Evolutionary conservation across 768 basidiomycete genomes (phyloP).

Genomic region (Leccinum subtestaceum): DNA sequence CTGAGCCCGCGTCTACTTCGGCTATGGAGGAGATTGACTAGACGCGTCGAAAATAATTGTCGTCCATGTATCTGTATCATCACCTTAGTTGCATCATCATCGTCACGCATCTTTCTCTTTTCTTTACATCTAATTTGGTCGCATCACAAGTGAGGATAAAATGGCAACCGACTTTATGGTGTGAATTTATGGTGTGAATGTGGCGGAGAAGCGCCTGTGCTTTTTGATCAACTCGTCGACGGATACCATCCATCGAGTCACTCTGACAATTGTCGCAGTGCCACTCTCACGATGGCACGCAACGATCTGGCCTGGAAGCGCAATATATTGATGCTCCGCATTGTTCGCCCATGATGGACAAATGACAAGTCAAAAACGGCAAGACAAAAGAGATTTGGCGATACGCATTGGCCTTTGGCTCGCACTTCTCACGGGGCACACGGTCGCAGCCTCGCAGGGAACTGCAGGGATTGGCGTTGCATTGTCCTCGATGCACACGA

Average conservation of each 20-base stretch:
- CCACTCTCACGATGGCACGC: background rate
- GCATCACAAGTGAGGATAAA: slow-evolving; percentile 28
- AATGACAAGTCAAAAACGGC: background rate
- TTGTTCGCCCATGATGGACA: slow-evolving; percentile 18
- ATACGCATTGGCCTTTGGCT: background rate
- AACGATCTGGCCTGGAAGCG: background rate
- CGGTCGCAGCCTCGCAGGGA: background rate
- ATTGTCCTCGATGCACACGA: background rate
- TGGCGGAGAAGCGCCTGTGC: background rate
- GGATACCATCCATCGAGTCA: slow-evolving; percentile 5
- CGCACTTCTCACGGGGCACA: background rate
- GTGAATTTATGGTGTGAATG: background rate
- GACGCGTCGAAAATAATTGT: slow-evolving; percentile 15
- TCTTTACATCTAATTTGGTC: slow-evolving; percentile 20
- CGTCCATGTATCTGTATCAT: slow-evolving; percentile 27
- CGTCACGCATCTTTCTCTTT: slow-evolving; percentile 17
- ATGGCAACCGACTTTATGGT: background rate
- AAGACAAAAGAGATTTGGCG: background rate
- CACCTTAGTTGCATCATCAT: slow-evolving; percentile 25
- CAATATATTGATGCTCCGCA: slow-evolving; percentile 21
- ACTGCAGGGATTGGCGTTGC: background rate
- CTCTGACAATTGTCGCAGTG: background rate
- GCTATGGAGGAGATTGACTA: slow-evolving; percentile 98
- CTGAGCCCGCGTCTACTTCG: slow-evolving; percentile 66
- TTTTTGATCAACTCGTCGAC: background rate